phyloP scores from a whole-genome alignment of 257 asterid species.

The Gentiana macrophylla region DNA sequence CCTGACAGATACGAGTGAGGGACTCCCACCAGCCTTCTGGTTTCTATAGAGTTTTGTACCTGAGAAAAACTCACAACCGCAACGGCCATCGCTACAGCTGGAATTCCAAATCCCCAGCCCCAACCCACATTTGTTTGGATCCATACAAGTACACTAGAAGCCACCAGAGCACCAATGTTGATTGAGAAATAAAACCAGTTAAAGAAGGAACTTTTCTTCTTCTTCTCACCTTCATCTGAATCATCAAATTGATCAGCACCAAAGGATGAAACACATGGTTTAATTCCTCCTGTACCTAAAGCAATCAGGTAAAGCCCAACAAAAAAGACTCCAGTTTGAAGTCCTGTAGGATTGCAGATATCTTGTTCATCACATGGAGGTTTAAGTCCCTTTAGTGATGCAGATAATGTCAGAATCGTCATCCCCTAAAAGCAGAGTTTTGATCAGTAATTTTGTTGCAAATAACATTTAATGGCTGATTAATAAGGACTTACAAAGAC shows the following conservation, averaged over 20 bases:
- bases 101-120: constrained; percentile 71
- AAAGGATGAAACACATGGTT: constrained; percentile 59
- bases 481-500: constrained; percentile 34
- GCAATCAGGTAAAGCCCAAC: constrained; percentile 53
- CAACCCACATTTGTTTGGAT: constrained; percentile 59
- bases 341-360: constrained; percentile 30
- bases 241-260: constrained; percentile 68
- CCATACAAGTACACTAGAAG: constrained; percentile 48
- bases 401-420: constrained; percentile 47
- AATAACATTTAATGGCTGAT: background rate
- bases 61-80: constrained; percentile 49
- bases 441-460: no score
- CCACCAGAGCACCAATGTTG: constrained; percentile 57
- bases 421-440: constrained; percentile 29
- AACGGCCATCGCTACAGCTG: constrained; percentile 60
- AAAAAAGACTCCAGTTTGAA: constrained; percentile 39
- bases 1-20: constrained; percentile 52
- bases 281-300: constrained; percentile 56
- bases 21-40: constrained; percentile 63
- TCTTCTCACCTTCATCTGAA: constrained; percentile 33
- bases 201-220: constrained; percentile 52
- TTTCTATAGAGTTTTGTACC: constrained; percentile 47
- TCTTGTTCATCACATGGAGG: constrained; percentile 28
- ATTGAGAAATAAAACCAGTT: constrained; percentile 65
- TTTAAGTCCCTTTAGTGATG: constrained; percentile 43